Conservation (phyloP, 1,284 basidiomycete species). For the Trametes sp. region DNA sequence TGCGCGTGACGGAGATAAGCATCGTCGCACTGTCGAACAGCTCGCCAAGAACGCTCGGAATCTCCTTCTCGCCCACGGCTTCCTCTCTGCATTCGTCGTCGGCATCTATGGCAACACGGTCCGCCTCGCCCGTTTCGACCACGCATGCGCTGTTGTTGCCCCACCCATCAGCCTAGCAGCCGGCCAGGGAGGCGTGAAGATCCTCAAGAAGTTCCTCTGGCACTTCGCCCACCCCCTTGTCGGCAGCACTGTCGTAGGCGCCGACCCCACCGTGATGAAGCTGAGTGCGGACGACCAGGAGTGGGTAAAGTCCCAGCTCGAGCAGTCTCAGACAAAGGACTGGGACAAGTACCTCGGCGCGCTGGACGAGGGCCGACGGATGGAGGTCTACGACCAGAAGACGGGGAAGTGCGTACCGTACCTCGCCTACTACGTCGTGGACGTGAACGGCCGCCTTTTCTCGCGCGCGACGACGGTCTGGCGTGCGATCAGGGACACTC, state of each 20-base stretch:
- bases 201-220: constrained; percentile 21
- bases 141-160: constrained; percentile 14
- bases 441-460: constrained; percentile 23
- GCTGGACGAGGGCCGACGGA: constrained; percentile 3
- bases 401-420: constrained; percentile 11
- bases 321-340: background rate
- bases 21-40: constrained; percentile 1
- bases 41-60: constrained; percentile 18
- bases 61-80: constrained; percentile 16
- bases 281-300: background rate
- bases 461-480: constrained; percentile 25
- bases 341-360: background rate
- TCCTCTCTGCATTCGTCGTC: constrained; percentile 22
- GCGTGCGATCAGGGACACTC: constrained; percentile 20
- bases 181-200: background rate
- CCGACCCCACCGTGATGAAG: constrained; percentile 13
- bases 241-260: constrained; percentile 11
- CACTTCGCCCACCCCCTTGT: constrained; percentile 15
- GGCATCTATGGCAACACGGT: constrained; percentile 22
- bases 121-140: constrained; percentile 25
- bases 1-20: background rate
- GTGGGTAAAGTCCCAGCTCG: constrained; percentile 12
- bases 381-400: constrained; percentile 15
- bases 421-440: constrained; percentile 13
- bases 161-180: background rate